Conservation (phyloP, 2,329 filamentous ascomycete species). For the Paecilomyces fulvus region DNA sequence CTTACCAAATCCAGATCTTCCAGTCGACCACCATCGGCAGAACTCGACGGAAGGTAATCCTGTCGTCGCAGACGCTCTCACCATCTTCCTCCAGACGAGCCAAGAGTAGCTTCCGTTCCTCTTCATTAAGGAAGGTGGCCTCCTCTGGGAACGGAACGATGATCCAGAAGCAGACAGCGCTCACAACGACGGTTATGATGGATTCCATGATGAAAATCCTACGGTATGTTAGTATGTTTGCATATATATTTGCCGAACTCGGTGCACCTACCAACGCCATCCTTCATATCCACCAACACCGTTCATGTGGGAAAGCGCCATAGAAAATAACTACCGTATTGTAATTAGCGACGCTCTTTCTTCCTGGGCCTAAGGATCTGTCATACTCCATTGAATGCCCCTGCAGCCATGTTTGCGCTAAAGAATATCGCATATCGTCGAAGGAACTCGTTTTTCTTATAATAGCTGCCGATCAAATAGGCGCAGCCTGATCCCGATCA, state of each 20-base stretch:
- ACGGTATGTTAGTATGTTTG: not conserved
- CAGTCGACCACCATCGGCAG: conserved; percentile 11
- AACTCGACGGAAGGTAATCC: conserved; percentile 6
- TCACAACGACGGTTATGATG: conserved; percentile 14
- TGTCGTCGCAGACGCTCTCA: conserved; percentile 7
- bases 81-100: conserved; percentile 9
- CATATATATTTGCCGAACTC: not conserved
- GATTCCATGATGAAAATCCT: conserved; percentile 24
- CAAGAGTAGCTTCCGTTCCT: conserved; percentile 8
- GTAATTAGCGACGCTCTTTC: not conserved
- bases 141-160: conserved; percentile 11
- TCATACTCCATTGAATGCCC: conserved; percentile 32
- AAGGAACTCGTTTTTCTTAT: conserved; percentile 36
- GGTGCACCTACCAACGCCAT: conserved; percentile 20
- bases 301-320: conserved; percentile 24
- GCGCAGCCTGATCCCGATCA: conserved; percentile 13
- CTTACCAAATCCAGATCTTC: conserved; percentile 17
- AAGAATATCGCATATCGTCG: conserved; percentile 35
- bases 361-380: not conserved
- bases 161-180: conserved; percentile 7
- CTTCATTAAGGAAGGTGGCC: conserved; percentile 6
- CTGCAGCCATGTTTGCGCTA: conserved; percentile 32
- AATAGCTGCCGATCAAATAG: conserved; percentile 31
- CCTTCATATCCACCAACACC: conserved; percentile 20
- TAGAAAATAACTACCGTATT: conserved; percentile 25